phyloP scores from a whole-genome alignment of 495 filamentous ascomycete species.

The Xylaria sp. region DNA sequence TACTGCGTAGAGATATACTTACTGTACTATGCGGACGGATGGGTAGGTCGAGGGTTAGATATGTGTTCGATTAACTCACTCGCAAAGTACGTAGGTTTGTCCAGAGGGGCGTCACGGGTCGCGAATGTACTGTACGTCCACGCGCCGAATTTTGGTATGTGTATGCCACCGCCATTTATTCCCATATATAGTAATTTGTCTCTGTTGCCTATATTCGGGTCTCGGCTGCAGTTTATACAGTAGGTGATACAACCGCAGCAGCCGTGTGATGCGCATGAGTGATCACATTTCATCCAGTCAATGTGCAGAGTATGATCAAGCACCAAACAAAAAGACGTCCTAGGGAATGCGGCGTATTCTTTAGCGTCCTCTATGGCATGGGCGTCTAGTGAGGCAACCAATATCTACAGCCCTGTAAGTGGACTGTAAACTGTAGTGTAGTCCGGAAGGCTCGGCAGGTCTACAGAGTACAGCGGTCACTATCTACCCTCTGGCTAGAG shows the following conservation, averaged over 20 bases:
- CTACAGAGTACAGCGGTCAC: neutral
- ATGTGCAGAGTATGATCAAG: neutral
- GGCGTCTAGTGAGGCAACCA: neutral
- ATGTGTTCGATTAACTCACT: neutral
- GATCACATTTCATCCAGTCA: neutral
- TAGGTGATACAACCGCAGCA: neutral
- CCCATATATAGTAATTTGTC: neutral
- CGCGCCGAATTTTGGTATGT: neutral
- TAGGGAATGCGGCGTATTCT: neutral
- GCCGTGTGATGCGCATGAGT: neutral
- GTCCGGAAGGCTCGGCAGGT: constrained; percentile 18
- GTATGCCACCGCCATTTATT: neutral
- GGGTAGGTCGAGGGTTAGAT: neutral
- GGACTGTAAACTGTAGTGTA: no score
- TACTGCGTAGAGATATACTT: neutral
- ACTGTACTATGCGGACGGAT: neutral
- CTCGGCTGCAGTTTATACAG: neutral
- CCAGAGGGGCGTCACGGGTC: neutral
- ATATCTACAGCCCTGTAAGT: neutral
- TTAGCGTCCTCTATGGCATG: neutral
- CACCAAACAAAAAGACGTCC: neutral
- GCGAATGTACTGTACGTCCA: neutral
- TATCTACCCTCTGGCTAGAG: neutral
- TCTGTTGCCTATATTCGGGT: neutral
- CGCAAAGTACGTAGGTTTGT: neutral